phyloP scores from a whole-genome alignment of 2,329 filamentous ascomycete species.

The Emergomyces pasteurianus region DNA sequence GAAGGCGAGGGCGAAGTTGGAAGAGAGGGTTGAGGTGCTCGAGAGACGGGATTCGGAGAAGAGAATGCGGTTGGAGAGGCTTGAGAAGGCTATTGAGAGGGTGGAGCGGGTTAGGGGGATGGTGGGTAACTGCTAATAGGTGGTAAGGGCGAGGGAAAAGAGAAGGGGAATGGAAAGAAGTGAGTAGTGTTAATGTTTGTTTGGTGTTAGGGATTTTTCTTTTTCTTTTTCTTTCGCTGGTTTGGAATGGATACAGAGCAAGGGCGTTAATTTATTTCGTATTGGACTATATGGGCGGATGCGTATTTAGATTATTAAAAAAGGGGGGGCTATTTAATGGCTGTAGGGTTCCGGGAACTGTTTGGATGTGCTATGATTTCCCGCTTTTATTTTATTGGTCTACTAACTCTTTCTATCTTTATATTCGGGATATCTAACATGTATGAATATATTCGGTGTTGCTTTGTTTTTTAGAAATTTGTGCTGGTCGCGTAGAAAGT shows the following conservation, averaged over 20 bases:
- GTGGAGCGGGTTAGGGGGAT: slow-evolving; percentile 47
- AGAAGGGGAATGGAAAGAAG: not conserved
- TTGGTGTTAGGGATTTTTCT: not conserved
- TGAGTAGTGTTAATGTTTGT: not conserved
- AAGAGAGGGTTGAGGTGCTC: slow-evolving; percentile 35
- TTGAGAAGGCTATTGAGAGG: slow-evolving; percentile 46
- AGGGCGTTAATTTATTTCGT: not conserved
- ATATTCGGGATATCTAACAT: no score
- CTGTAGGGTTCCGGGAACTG: not conserved
- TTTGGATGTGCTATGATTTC: not conserved
- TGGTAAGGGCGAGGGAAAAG: not conserved
- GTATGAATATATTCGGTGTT: no score
- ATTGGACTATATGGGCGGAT: not conserved
- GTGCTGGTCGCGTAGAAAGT: no score
- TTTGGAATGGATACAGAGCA: not conserved
- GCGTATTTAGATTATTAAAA: not conserved
- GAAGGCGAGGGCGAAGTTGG: slow-evolving; percentile 42
- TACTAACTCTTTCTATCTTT: no score
- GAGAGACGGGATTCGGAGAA: slow-evolving; percentile 39
- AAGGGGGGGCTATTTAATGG: not conserved
- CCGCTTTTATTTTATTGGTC: no score
- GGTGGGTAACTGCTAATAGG: slow-evolving; percentile 24
- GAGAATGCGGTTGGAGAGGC: slow-evolving; percentile 39
- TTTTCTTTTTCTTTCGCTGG: not conserved
- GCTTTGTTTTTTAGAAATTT: no score